Percentiles rank a stretch among this genome's conserved stretches.
Conservation (phyloP, 2,329 filamentous ascomycete species). For the Aureobasidium leucospermi region DNA sequence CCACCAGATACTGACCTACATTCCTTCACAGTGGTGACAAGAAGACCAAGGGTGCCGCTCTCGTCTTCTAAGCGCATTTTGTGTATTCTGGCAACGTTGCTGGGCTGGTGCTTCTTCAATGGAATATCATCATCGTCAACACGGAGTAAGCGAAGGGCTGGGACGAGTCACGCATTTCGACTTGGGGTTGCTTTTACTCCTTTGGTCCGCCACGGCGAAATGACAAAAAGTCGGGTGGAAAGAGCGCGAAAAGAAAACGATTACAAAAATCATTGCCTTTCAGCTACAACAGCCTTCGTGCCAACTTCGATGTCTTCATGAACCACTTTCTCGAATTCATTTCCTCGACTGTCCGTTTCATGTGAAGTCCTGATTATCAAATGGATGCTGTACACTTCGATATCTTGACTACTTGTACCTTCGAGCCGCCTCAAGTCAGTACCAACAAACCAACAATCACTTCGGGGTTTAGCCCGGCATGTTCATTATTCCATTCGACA, state of each 20-base stretch:
- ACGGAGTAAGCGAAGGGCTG: conserved; percentile 11
- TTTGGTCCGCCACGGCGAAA: conserved; percentile 3
- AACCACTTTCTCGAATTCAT: not conserved
- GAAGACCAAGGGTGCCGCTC: conserved; percentile 99
- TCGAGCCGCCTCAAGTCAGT: too few relatives aligned
- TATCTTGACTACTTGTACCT: too few relatives aligned
- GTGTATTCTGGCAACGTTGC: conserved; percentile 18
- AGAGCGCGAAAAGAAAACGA: conserved; percentile 7
- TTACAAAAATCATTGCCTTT: conserved; percentile 6
- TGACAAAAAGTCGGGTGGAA: not conserved
- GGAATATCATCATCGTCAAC: conserved; percentile 11
- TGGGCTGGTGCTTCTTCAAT: conserved; percentile 10
- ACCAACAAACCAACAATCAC: too few relatives aligned
- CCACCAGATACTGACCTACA: conserved; percentile 36
- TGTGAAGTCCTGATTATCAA: not conserved
- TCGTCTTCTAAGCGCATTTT: conserved; percentile 81
- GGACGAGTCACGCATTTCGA: conserved; percentile 14
- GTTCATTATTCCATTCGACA: too few relatives aligned
- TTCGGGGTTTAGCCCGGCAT: too few relatives aligned
- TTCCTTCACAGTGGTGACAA: conserved; percentile 79
- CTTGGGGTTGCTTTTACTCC: conserved; percentile 12
- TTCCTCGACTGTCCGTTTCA: not conserved
- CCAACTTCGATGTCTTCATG: conserved; percentile 11
- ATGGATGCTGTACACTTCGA: too few relatives aligned
- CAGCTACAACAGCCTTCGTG: conserved; percentile 7